A percentile compares a stretch with the other conserved stretches of the same genome.
phyloP scores from a whole-genome alignment of 2,329 filamentous ascomycete genomes.

The Apiospora phragmitis region DNA sequence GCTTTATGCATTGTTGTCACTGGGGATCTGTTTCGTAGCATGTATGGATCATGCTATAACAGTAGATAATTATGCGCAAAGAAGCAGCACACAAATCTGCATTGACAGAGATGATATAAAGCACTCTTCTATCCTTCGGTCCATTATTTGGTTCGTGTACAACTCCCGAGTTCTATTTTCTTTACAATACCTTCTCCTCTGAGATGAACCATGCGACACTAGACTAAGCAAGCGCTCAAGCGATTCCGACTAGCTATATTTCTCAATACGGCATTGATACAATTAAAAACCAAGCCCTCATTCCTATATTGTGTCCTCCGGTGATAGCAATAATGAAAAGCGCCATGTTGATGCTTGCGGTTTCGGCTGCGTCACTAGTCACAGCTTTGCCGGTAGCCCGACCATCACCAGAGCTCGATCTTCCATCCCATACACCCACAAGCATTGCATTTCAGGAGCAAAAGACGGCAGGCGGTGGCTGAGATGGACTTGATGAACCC shows the following conservation, averaged over 20 bases:
- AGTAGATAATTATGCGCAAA: background rate
- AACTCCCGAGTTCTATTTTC: too few relatives aligned
- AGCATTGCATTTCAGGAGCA: slow-evolving; percentile 2
- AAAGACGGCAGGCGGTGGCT: background rate
- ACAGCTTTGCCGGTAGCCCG: background rate
- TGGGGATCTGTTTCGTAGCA: background rate
- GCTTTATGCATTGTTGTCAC: background rate
- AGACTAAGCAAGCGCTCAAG: background rate
- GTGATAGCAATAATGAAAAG: background rate
- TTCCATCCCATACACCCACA: background rate
- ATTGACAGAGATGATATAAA: background rate
- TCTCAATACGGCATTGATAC: background rate
- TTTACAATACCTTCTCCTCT: too few relatives aligned
- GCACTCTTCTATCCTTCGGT: background rate
- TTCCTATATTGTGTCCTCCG: background rate
- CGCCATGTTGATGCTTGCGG: background rate
- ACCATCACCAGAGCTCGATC: background rate
- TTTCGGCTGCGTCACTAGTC: background rate
- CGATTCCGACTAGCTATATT: background rate
- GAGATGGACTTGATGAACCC: background rate
- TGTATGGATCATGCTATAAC: background rate
- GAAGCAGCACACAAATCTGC: background rate
- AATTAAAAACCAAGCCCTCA: background rate
- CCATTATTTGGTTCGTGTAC: background rate
- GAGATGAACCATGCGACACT: background rate